These are phyloP conservation scores for Hamigera avellanea DNA, from an alignment of 495 filamentous ascomycete genomes.

Conservation along the genomic window DNA sequence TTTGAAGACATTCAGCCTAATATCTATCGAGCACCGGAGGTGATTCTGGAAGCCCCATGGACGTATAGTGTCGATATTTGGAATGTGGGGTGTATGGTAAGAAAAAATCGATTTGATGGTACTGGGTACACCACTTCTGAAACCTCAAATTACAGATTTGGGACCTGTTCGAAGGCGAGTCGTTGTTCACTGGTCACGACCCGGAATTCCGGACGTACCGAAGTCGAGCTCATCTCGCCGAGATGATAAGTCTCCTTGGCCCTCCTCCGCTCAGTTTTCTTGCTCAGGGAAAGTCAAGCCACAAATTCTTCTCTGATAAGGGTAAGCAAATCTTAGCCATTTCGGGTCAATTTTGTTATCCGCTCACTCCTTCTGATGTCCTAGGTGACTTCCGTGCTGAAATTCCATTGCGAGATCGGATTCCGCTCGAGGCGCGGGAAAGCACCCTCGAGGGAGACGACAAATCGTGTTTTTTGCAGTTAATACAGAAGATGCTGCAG, in stretches of 20 bases:
- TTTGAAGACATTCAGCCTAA: conserved; percentile 19
- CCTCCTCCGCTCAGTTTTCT: conserved; percentile 25
- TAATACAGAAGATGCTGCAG: conserved; percentile 28
- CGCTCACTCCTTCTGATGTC: conserved; percentile 2
- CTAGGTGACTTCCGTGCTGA: conserved; percentile 9
- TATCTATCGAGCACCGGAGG: conserved; percentile 33
- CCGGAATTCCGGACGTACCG: conserved; percentile 17
- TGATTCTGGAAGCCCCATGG: conserved; percentile 28
- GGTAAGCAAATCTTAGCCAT: conserved; percentile 11
- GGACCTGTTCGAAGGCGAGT: conserved; percentile 15
- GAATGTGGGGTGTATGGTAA: conserved; percentile 33
- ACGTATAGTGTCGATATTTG: conserved; percentile 31
- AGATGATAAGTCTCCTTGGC: conserved; percentile 31
- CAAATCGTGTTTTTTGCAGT: conserved; percentile 19
- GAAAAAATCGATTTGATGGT: conserved; percentile 4
- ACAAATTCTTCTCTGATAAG: conserved; percentile 9
- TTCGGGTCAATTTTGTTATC: background rate
- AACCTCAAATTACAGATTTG: conserved; percentile 14
- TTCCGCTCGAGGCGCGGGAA: conserved; percentile 20
- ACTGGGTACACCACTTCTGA: conserved; percentile 16
- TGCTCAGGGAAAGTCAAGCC: conserved; percentile 10
- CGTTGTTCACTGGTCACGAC: conserved; percentile 17
- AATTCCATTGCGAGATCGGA: conserved; percentile 6
- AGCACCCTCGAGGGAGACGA: conserved; percentile 12
- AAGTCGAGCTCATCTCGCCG: conserved; percentile 28